These are phyloP conservation scores for Candida chauliodis DNA, from an alignment of 805 yeast species.

Conservation along the genomic window DNA sequence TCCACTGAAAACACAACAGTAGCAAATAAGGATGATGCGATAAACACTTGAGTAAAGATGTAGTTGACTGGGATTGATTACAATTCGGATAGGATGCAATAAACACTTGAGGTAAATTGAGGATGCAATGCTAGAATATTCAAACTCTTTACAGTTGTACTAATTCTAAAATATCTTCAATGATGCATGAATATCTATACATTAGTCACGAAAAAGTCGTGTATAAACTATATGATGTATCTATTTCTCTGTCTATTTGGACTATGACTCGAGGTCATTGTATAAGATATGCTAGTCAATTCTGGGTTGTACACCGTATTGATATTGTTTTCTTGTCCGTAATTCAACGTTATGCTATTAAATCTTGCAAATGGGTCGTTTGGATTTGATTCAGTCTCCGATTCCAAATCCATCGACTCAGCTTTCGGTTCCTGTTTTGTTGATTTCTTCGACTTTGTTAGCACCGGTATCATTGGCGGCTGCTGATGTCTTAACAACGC, in stretches of 20 bases:
- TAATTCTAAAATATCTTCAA: no score
- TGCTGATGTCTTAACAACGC: slow-evolving; percentile 86
- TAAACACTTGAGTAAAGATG: not conserved
- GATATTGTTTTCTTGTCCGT: slow-evolving; percentile 45
- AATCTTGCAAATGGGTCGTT: slow-evolving; percentile 81
- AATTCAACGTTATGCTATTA: slow-evolving; percentile 81
- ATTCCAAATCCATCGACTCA: slow-evolving; percentile 22
- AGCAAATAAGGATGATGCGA: no score
- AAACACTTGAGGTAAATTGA: no score
- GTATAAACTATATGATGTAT: not conserved
- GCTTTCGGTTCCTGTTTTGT: slow-evolving; percentile 8
- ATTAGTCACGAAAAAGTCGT: not conserved
- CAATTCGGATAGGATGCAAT: not conserved
- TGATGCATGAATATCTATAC: not conserved
- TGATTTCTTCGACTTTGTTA: slow-evolving; percentile 34
- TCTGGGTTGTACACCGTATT: slow-evolving; percentile 38
- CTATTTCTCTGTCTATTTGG: slow-evolving; percentile 24
- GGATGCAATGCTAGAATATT: no score
- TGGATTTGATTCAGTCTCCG: slow-evolving; percentile 21
- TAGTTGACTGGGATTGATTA: not conserved
- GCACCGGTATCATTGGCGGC: slow-evolving; percentile 93
- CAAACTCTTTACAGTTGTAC: no score
- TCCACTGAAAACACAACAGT: no score
- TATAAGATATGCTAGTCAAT: slow-evolving; percentile 55
- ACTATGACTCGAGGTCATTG: slow-evolving; percentile 36